These are phyloP conservation scores for Vigna hirtella DNA, from an alignment of 306 rosid species.

Conservation along the genomic window DNA sequence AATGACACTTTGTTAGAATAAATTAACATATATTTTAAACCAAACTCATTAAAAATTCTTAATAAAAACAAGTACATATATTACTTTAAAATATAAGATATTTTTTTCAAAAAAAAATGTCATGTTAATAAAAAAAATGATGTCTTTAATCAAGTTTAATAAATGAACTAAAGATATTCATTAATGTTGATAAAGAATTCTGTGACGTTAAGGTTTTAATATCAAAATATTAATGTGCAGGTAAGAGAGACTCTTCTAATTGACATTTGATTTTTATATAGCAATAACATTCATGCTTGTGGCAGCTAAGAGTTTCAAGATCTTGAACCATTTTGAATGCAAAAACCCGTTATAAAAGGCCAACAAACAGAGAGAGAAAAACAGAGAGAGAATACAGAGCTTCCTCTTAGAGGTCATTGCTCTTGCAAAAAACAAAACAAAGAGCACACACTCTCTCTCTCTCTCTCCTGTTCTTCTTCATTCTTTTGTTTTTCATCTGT, in stretches of 20 bases:
- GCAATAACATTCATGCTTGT: constrained; percentile 31
- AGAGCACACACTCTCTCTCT: constrained; percentile 11
- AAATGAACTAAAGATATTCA: not conserved
- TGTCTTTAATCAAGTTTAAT: not conserved
- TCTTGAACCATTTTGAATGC: constrained; percentile 36
- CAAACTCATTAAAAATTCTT: not conserved
- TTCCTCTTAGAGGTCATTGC: constrained; percentile 36
- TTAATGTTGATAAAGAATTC: not conserved
- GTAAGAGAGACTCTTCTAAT: not conserved
- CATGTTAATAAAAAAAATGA: not conserved
- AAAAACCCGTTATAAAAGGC: constrained; percentile 48
- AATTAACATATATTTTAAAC: not conserved
- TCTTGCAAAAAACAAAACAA: not conserved
- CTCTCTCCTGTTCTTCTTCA: not conserved
- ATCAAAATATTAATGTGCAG: not conserved
- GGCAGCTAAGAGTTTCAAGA: constrained; percentile 41
- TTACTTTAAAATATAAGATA: not conserved
- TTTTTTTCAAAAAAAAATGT: too few species aligned
- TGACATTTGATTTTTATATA: not conserved
- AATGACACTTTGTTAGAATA: not conserved
- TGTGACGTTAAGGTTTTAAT: not conserved
- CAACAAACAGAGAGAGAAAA: constrained; percentile 4
- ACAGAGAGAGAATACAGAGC: not conserved
- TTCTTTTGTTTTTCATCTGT: not conserved
- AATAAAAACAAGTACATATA: not conserved